phyloP scores from a whole-genome alignment of 495 filamentous ascomycete species.

The Evansstolkia leycettana region DNA sequence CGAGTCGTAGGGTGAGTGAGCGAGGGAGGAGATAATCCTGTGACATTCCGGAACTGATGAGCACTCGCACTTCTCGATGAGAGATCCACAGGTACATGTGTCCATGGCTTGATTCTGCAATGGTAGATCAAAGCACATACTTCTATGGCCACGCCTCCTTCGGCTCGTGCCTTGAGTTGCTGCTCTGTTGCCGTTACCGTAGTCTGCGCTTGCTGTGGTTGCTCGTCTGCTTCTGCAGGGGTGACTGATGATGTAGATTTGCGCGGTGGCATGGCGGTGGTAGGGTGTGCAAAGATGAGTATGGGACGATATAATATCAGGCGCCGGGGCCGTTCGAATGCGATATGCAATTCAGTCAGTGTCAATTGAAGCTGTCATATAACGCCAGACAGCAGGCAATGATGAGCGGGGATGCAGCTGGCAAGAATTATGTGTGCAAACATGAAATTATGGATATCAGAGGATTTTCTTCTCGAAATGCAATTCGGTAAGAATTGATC shows the following conservation, averaged over 20 bases:
- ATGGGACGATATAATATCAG: no score
- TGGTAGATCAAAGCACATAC: constrained; percentile 15
- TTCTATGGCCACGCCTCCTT: constrained; percentile 31
- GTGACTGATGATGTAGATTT: constrained; percentile 25
- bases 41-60: background rate
- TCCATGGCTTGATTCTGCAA: background rate
- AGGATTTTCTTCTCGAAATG: no score
- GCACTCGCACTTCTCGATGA: no score
- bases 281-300: no score
- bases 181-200: constrained; percentile 33
- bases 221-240: constrained; percentile 10
- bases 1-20: constrained; percentile 84
- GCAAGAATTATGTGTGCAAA: no score
- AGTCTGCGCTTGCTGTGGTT: background rate
- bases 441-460: no score
- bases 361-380: no score
- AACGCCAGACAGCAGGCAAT: no score
- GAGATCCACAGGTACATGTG: background rate
- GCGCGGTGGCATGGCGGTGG: constrained; percentile 18
- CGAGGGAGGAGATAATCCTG: constrained; percentile 88
- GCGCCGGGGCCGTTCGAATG: no score
- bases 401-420: no score
- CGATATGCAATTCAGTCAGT: no score
- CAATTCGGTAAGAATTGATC: no score
- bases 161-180: constrained; percentile 32